Evolutionary conservation across 2,329 filamentous ascomycete species (phyloP).

Genomic region (Bipolaris bicolor): DNA sequence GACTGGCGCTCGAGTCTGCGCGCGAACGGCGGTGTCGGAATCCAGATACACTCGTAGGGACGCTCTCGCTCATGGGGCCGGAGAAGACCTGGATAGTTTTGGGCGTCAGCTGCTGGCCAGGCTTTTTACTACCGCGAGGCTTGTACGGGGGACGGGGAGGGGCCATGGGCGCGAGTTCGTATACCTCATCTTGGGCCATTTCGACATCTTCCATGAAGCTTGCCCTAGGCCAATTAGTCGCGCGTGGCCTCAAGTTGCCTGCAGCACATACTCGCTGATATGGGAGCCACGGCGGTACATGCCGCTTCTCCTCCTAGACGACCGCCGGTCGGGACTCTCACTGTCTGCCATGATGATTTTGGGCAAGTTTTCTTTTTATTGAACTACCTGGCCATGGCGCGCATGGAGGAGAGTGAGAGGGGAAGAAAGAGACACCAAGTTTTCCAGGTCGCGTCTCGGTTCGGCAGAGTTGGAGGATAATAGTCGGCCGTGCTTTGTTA

Average conservation of each 20-base stretch:
- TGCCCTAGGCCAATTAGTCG: slow-evolving; percentile 24
- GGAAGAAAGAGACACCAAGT: slow-evolving; percentile 7
- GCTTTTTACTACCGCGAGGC: slow-evolving; percentile 16
- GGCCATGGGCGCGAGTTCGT: slow-evolving; percentile 39
- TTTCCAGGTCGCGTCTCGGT: slow-evolving; percentile 13
- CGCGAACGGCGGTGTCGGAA: slow-evolving; percentile 84
- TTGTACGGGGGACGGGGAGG: slow-evolving; percentile 18
- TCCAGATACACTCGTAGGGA: slow-evolving; percentile 91
- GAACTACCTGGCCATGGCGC: slow-evolving; percentile 26
- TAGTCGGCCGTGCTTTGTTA: slow-evolving; percentile 7
- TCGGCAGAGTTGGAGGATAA: background rate
- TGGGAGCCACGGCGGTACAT: slow-evolving; percentile 73
- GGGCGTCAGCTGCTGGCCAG: slow-evolving; percentile 46
- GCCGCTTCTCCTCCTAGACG: slow-evolving; percentile 41
- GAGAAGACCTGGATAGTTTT: slow-evolving; percentile 71
- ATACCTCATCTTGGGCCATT: slow-evolving; percentile 94
- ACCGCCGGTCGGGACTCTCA: slow-evolving; percentile 44
- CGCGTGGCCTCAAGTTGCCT: background rate
- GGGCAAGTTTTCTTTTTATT: background rate
- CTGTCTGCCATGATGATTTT: slow-evolving; percentile 36
- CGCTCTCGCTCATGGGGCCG: slow-evolving; percentile 90
- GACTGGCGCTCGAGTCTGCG: slow-evolving; percentile 81
- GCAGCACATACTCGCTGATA: slow-evolving; percentile 55
- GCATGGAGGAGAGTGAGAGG: background rate
- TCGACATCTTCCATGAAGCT: slow-evolving; percentile 96